Evolutionary conservation across 164 flowering plant species (phyloP).

Genomic region (Sedum album): DNA sequence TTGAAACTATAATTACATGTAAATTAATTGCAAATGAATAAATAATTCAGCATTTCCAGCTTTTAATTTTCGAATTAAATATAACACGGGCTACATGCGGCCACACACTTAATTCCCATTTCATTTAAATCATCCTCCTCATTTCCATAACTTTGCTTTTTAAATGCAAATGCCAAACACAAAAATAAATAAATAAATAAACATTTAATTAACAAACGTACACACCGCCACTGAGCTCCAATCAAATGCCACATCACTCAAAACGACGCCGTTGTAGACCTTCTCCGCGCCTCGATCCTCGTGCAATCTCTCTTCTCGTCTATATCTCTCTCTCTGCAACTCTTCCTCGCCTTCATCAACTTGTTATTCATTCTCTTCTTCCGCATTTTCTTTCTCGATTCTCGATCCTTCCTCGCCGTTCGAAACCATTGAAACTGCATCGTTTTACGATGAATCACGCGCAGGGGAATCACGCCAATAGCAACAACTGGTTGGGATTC

Average conservation of each 20-base stretch:
- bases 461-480: slow-evolving; percentile 12
- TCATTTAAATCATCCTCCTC: too few species aligned
- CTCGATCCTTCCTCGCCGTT: not conserved
- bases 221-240: not conserved
- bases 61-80: too few species aligned
- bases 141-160: too few species aligned
- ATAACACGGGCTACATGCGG: too few species aligned
- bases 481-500: slow-evolving; percentile 72
- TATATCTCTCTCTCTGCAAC: not conserved
- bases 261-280: not conserved
- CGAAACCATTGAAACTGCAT: not conserved
- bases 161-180: too few species aligned
- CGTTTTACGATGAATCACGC: not conserved
- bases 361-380: not conserved
- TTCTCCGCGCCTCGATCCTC: not conserved
- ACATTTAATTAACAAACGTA: too few species aligned
- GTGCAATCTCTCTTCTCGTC: not conserved
- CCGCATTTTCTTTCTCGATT: not conserved
- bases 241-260: not conserved
- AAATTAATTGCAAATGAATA: too few species aligned
- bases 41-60: too few species aligned
- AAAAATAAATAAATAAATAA: not conserved
- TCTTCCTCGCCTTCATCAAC: not conserved
- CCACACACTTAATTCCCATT: too few species aligned
- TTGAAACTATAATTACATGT: too few species aligned